These are phyloP conservation scores for Lycium barbarum DNA, from an alignment of 257 asterid genomes.

Conservation along the genomic window DNA sequence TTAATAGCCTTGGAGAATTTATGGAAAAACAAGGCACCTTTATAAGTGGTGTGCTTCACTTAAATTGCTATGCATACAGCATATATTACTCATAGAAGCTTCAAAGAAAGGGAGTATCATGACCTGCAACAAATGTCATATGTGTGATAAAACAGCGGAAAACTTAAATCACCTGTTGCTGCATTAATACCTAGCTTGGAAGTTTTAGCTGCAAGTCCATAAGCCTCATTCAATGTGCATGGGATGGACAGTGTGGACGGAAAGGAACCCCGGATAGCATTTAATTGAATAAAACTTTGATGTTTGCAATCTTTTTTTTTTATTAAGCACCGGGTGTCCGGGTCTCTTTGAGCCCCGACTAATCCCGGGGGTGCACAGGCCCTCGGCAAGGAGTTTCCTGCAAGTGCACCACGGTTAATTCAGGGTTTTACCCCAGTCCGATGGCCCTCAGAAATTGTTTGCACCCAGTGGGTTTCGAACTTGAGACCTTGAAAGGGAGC, in stretches of 20 bases:
- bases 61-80: neutral
- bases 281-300: neutral
- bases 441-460: too few species aligned
- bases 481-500: too few species aligned
- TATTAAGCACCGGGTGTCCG: too few species aligned
- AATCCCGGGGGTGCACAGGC: too few species aligned
- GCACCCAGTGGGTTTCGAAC: too few species aligned
- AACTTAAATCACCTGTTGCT: neutral
- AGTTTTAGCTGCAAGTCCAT: neutral
- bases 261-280: neutral
- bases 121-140: neutral
- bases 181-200: slow-evolving; percentile 16
- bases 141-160: neutral
- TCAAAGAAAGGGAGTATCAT: neutral
- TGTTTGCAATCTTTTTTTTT: neutral
- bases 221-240: neutral
- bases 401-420: too few species aligned
- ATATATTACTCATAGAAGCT: neutral
- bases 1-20: neutral
- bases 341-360: too few species aligned
- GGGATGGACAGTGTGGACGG: neutral
- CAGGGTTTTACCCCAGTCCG: too few species aligned
- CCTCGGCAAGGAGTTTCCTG: too few species aligned
- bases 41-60: neutral
- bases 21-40: neutral